Base-by-base conservation (phyloP, 2,329 filamentous ascomycete genomes). In the Talaromyces islandicus region DNA sequence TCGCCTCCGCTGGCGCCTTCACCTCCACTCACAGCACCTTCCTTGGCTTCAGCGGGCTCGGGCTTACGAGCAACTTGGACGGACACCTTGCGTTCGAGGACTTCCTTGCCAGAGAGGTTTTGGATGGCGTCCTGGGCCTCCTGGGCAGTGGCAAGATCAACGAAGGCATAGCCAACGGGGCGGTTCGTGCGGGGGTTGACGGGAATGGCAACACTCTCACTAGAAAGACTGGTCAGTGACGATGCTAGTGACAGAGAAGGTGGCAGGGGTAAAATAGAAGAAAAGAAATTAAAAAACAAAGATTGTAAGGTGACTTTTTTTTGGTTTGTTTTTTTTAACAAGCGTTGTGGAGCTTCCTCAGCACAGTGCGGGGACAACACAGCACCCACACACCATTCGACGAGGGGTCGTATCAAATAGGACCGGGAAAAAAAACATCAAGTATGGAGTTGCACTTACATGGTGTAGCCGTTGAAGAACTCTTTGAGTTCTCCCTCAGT, bases 401-500 rank as follows among this genome's bases (percentile, higher is more conserved):
- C 7, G 17, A n/a, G 6, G 3, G 35, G 35, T 38, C 17, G 14
- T n/a, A 38, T 38, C 35, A 38, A 38, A n/a, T n/a, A n/a, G n/a
- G n/a, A 38, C 17, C 35, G 41, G 25, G 50, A 53, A 14, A 48
- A 57, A 12, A 21, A 58, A 25, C 9, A 29, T 25, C 12, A 10
- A 46, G 54, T 6, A 17, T 19, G 25, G n/a, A 2, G 43, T 7
- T n/a, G 7, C 2, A 90, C 93, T 86, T 86, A 99, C 94, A 99
- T 91, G 84, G 94, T 89, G 86, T 96, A 97, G 81, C 88, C 90
- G 86, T 94, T 93, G 89, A 99, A 99, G 87, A 99, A 99, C 73
- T 94, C 90, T 86, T 95, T 96, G 86, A 99, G 91, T 88, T 97
- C 92, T 89, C 90, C 94, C 90, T 97, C 94, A 80, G 92, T 96